phyloP scores from a whole-genome alignment of 78 protist species.

The Protostelium mycophagum region DNA sequence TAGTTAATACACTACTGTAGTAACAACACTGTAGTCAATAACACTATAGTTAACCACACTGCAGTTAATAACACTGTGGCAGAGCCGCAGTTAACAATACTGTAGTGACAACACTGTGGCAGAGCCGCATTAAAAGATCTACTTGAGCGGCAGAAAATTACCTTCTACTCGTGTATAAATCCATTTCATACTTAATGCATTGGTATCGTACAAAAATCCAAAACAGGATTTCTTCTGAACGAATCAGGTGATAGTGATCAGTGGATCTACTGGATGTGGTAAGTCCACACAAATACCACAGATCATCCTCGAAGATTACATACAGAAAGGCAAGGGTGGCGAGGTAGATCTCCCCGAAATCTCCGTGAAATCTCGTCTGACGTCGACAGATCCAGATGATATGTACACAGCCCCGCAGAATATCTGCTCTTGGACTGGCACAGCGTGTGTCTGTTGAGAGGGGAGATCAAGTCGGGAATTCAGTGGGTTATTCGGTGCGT shows the following conservation, averaged over 20 bases:
- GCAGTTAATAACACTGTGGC: constrained; percentile 8
- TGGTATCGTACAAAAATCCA: constrained; percentile 13
- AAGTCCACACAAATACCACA: constrained; percentile 91
- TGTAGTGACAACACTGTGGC: not conserved
- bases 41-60: too few relatives aligned
- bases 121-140: not conserved
- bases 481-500: constrained; percentile 82
- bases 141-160: constrained; percentile 3
- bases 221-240: constrained; percentile 6
- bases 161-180: too few relatives aligned
- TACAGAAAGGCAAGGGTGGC: constrained; percentile 8
- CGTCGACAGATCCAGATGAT: constrained; percentile 36
- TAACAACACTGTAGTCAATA: too few relatives aligned
- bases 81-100: constrained; percentile 6
- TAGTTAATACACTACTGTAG: too few relatives aligned
- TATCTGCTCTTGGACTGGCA: constrained; percentile 85
- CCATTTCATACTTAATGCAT: too few relatives aligned
- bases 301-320: constrained; percentile 62
- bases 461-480: constrained; percentile 22
- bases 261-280: constrained; percentile 89
- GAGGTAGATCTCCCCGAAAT: not conserved
- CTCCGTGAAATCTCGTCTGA: not conserved
- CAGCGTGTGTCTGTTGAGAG: constrained; percentile 82
- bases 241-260: constrained; percentile 32
- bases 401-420: constrained; percentile 91